Evolutionary conservation across 1,284 basidiomycete species (phyloP).

Genomic region (Ceratobasidium sp.): DNA sequence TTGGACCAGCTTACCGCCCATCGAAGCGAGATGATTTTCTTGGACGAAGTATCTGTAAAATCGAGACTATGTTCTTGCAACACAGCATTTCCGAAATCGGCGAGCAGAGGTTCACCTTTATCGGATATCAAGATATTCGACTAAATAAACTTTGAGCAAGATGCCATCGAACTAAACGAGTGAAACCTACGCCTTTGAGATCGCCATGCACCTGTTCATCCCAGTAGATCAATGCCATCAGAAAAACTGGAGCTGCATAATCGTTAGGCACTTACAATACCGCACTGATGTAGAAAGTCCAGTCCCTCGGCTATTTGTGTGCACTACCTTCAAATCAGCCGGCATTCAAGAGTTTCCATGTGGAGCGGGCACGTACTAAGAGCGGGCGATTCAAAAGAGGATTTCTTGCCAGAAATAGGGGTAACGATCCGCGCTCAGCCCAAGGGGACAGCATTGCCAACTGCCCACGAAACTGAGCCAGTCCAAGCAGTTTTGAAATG

Average conservation of each 20-base stretch:
- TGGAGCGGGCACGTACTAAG: background rate
- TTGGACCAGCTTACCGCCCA: conserved; percentile 1
- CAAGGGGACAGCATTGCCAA: conserved; percentile 29
- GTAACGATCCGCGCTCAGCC: conserved; percentile 6
- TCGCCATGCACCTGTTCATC: conserved; percentile 15
- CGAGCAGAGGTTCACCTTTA: background rate
- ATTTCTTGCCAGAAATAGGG: background rate
- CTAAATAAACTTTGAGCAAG: background rate
- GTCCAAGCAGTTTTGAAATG: conserved; percentile 3
- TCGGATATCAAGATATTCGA: conserved; percentile 6
- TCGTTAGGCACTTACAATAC: background rate
- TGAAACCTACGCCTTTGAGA: conserved; percentile 16
- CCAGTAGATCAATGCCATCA: too few species aligned
- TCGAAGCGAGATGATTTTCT: background rate
- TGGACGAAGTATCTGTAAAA: background rate
- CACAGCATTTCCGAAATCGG: conserved; percentile 23
- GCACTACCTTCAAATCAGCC: background rate
- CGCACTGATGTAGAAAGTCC: background rate
- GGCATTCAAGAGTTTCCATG: too few species aligned
- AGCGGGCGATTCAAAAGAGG: conserved; percentile 4
- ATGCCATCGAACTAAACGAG: too few species aligned
- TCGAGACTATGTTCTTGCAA: background rate
- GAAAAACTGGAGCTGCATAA: too few species aligned
- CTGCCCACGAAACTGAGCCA: conserved; percentile 4
- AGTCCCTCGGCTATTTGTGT: conserved; percentile 4